A percentile compares a stretch with the other conserved stretches of the same genome.
phyloP scores from a whole-genome alignment of 768 basidiomycete species.

The Macrolepiota albuminosa region DNA sequence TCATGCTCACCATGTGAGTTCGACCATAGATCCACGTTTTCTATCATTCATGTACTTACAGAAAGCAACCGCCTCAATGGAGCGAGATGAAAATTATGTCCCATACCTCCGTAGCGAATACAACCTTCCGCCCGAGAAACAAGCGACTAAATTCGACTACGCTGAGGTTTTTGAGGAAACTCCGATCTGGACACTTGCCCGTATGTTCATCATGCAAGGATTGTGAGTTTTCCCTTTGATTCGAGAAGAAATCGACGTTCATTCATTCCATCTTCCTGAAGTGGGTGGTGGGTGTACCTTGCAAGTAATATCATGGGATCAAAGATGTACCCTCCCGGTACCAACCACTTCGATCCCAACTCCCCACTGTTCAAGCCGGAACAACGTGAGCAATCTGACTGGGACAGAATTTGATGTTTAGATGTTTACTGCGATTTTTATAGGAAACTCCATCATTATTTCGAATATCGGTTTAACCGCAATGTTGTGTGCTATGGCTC shows the following conservation, averaged over 20 bases:
- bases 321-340: slow-evolving; percentile 42
- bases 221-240: slow-evolving; percentile 21
- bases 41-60: slow-evolving; percentile 7
- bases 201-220: slow-evolving; percentile 47
- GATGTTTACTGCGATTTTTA: background rate
- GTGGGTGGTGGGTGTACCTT: slow-evolving; percentile 27
- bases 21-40: background rate
- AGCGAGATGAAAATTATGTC: slow-evolving; percentile 73
- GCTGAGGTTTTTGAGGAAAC: slow-evolving; percentile 49
- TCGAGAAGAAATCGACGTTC: background rate
- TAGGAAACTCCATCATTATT: slow-evolving; percentile 33
- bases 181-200: slow-evolving; percentile 36
- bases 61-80: slow-evolving; percentile 69
- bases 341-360: slow-evolving; percentile 37
- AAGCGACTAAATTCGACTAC: slow-evolving; percentile 37
- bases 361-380: slow-evolving; percentile 37
- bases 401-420: slow-evolving; percentile 2
- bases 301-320: slow-evolving; percentile 41
- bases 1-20: slow-evolving; percentile 59
- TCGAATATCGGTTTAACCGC: slow-evolving; percentile 27
- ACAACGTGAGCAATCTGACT: slow-evolving; percentile 25
- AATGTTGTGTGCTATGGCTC: slow-evolving; percentile 20
- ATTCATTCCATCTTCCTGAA: background rate
- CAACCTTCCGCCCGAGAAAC: slow-evolving; percentile 33
- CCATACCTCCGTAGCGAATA: slow-evolving; percentile 41